Evolutionary conservation across 371 early-diverging fungal species (phyloP).

Genomic region (Mucor circinelloides): DNA sequence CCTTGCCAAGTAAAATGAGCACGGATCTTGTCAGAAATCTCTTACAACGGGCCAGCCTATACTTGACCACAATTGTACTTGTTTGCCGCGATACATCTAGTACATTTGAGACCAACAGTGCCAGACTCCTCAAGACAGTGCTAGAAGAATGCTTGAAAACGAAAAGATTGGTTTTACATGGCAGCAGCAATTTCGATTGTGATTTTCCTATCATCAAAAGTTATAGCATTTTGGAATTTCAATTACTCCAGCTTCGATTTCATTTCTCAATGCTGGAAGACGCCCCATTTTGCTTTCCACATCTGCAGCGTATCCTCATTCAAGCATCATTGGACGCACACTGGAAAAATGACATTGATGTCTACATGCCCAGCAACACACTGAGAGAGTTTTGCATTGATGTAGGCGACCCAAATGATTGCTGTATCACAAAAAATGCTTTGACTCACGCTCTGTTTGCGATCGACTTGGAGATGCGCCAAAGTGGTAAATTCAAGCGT

Average conservation of each 20-base stretch:
- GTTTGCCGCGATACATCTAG: background rate
- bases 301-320: background rate
- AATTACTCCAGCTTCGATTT: background rate
- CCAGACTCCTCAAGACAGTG: background rate
- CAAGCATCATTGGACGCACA: background rate
- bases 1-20: background rate
- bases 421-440: background rate
- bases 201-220: background rate
- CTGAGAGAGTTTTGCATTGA: background rate
- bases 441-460: background rate
- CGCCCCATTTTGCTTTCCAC: background rate
- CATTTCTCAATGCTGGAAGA: background rate
- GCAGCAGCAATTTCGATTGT: background rate
- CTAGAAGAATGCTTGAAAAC: background rate
- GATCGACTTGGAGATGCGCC: background rate
- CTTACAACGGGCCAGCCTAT: background rate
- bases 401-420: background rate
- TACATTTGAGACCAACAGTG: background rate
- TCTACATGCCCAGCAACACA: background rate
- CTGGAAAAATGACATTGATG: background rate
- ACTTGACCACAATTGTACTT: background rate
- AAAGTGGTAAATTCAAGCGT: background rate
- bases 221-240: background rate
- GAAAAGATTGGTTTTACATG: background rate
- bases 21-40: background rate